phyloP scores from a whole-genome alignment of 2,329 filamentous ascomycete genomes.

The Pyrenophora seminiperda region DNA sequence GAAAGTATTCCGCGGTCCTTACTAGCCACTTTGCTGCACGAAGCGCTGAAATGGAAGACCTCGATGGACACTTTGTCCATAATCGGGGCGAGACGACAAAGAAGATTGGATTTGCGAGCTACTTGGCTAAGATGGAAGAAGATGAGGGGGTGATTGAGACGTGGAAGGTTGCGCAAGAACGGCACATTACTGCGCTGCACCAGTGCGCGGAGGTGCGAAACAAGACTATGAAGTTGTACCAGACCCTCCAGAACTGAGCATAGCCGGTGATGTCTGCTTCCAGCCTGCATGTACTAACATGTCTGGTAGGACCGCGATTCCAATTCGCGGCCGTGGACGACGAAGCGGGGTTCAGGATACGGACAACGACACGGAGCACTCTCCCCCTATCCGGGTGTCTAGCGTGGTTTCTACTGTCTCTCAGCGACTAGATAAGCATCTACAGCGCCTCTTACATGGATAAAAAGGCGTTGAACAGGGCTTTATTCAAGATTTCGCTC shows the following conservation, averaged over 20 bases:
- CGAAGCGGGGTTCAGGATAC: not conserved
- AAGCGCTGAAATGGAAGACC: conserved; percentile 53
- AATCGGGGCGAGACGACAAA: conserved; percentile 56
- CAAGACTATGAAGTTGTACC: conserved; percentile 38
- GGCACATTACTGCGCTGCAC: conserved; percentile 62
- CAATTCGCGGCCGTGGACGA: not conserved
- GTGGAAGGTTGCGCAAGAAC: conserved; percentile 65
- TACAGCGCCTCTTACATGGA: too few species aligned
- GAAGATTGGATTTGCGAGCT: conserved; percentile 62
- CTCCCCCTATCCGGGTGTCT: too few species aligned
- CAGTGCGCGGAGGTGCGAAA: conserved; percentile 42
- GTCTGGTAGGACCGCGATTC: not conserved
- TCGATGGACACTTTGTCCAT: conserved; percentile 56
- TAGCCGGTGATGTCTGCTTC: not conserved
- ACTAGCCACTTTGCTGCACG: conserved; percentile 61
- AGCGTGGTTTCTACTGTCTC: too few species aligned
- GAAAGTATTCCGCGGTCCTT: conserved; percentile 60
- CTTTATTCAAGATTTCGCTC: too few species aligned
- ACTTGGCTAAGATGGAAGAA: conserved; percentile 65
- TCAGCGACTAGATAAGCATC: too few species aligned
- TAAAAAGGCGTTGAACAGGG: too few species aligned
- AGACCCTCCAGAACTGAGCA: conserved; percentile 20
- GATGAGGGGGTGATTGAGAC: conserved; percentile 66
- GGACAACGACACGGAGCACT: too few species aligned
- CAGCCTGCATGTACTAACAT: conserved; percentile 12